phyloP scores from a whole-genome alignment of 495 filamentous ascomycete genomes.

The Podospora appendiculata region DNA sequence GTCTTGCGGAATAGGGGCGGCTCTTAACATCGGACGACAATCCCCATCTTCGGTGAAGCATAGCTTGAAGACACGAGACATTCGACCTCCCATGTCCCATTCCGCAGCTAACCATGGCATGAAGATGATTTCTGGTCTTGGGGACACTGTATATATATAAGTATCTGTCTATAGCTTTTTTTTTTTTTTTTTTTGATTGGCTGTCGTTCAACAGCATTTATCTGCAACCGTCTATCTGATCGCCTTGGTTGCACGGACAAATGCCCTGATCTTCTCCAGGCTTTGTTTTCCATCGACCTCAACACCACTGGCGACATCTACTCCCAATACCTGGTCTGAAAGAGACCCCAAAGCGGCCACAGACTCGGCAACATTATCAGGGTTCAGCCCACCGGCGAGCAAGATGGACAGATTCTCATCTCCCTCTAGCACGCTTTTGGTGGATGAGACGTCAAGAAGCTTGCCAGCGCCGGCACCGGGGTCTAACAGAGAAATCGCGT shows the following conservation, averaged over 20 bases:
- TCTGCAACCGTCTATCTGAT: constrained; percentile 25
- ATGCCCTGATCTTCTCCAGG: constrained; percentile 71
- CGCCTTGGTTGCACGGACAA: constrained; percentile 65
- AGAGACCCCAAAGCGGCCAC: constrained; percentile 50
- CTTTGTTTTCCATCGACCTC: constrained; percentile 79
- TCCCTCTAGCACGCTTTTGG: constrained; percentile 52
- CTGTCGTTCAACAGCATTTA: not conserved
- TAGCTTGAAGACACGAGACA: too few species aligned
- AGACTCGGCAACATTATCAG: constrained; percentile 62
- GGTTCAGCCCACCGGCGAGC: constrained; percentile 74
- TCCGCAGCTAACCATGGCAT: too few species aligned
- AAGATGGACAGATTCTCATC: constrained; percentile 58
- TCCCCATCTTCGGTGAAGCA: too few species aligned
- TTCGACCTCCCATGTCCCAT: too few species aligned
- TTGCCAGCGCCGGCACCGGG: constrained; percentile 78
- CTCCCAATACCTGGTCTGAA: constrained; percentile 57
- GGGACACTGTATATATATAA: too few species aligned
- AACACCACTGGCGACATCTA: constrained; percentile 92
- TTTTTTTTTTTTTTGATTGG: not conserved
- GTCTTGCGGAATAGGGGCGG: too few species aligned
- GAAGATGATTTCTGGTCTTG: too few species aligned
- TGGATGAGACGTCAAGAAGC: constrained; percentile 56
- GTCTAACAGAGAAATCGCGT: constrained; percentile 76
- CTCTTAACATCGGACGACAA: too few species aligned
- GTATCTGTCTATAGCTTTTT: not conserved